Evolutionary conservation across 805 yeast species (phyloP), one percentile per base, ranked within the genome.

Genomic region (Phaffomyces antillensis): DNA sequence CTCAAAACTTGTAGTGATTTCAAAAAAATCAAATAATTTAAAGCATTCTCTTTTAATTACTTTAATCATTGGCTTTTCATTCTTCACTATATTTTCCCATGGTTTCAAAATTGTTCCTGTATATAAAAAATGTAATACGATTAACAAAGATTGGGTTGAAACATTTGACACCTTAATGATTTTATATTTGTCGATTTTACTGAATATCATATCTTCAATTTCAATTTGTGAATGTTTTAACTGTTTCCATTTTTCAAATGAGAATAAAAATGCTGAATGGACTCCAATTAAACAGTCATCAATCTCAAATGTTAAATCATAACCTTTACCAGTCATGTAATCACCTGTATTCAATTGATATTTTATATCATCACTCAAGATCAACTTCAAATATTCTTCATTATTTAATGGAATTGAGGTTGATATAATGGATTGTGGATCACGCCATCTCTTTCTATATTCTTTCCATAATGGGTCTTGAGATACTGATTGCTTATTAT

Each of bases 111-210:
- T 56, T 15, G 55, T 53, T 43, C 77, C 78, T 0, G 81, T 74
- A 53, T 81, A 81, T 0, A 77, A 44, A 44, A 68, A 70, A 53
- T 76, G 76, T 7, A 76, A 49, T 9, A 75, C 54, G 2, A 81
- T 62, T 30, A 67, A 58, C 11, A 72, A 41, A 16, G 69, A 52
- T 5, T 50, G 49, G 5, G 55, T 39, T 11, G 39, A 28, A 3
- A 58, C 10, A 30, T 44, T 43, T 6, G 36, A 65, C 41, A 42
- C 48, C 5, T 53, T 47, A 5, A 59, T 50, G 24, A 70, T 53
- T 2, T 47, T 45, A 15, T 52, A 31, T 5, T 33, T 16, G 7
- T 50, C 39, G 30, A 46, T 40, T 3, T 42, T 16, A 13, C n/a
- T 24, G 33, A 59, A 53, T 2, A 7, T 10, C 12, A 52, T 40